These are phyloP conservation scores for Leptoxyphium fumago DNA, from an alignment of 2,329 filamentous ascomycete species.

Conservation along the genomic window DNA sequence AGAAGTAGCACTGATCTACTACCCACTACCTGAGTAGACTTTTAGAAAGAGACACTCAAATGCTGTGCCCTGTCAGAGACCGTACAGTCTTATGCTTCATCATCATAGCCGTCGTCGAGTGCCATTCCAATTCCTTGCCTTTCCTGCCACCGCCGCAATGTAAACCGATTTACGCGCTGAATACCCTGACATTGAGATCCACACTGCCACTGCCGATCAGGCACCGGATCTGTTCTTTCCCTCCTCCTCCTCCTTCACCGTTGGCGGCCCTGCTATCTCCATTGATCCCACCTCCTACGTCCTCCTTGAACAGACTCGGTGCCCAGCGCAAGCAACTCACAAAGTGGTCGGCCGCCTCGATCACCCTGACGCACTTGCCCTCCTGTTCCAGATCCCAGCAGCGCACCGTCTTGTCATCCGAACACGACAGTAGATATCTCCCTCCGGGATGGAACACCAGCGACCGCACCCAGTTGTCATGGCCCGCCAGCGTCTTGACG, in stretches of 20 bases:
- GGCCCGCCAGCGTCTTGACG: constrained; percentile 70
- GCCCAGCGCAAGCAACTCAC: constrained; percentile 81
- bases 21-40: too few relatives aligned
- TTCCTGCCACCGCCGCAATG: too few relatives aligned
- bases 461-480: constrained; percentile 87
- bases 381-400: constrained; percentile 92
- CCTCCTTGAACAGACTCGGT: constrained; percentile 54
- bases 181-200: constrained; percentile 64
- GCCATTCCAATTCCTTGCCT: too few relatives aligned
- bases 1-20: too few relatives aligned
- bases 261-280: constrained; percentile 26
- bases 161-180: constrained; percentile 38
- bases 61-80: too few relatives aligned
- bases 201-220: constrained; percentile 80
- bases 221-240: constrained; percentile 55
- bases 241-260: constrained; percentile 34
- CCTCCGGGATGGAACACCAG: constrained; percentile 83
- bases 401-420: constrained; percentile 80
- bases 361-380: constrained; percentile 71
- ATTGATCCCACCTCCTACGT: constrained; percentile 21
- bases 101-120: too few relatives aligned
- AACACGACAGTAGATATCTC: constrained; percentile 72
- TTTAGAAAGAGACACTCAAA: too few relatives aligned
- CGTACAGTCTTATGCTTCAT: too few relatives aligned
- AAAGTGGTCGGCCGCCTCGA: constrained; percentile 66